A percentile compares a stretch with the other conserved stretches of the same genome.
Conservation (phyloP, 2,329 filamentous ascomycete species). For the Xylaria sp. region DNA sequence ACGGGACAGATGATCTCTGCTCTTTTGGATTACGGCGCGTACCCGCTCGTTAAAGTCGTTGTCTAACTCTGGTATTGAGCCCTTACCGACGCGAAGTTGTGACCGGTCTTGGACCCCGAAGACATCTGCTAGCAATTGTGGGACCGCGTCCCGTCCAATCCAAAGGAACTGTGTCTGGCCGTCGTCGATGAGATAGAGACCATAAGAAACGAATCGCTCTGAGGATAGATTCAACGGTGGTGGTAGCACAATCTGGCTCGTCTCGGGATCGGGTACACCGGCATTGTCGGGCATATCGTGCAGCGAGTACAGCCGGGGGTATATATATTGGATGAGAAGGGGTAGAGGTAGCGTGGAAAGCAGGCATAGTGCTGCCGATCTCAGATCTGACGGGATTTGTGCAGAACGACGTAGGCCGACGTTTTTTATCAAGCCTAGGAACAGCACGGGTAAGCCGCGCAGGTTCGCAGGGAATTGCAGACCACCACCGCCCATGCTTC, state of each 20-base stretch:
- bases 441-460: conserved; percentile 86
- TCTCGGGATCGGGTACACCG: conserved; percentile 84
- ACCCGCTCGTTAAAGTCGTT: conserved; percentile 97
- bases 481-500: conserved; percentile 90
- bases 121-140: conserved; percentile 87
- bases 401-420: conserved; percentile 92
- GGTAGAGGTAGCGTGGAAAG: conserved; percentile 94
- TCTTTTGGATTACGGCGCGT: conserved; percentile 90
- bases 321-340: conserved; percentile 92
- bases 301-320: conserved; percentile 83
- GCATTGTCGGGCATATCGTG: conserved; percentile 98
- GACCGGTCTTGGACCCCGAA: conserved; percentile 88
- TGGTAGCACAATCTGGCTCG: conserved; percentile 89
- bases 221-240: conserved; percentile 88
- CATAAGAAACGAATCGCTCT: conserved; percentile 86
- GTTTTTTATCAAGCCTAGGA: conserved; percentile 95
- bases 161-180: conserved; percentile 98
- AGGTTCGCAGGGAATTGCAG: conserved; percentile 95
- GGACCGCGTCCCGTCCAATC: conserved; percentile 92
- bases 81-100: conserved; percentile 91
- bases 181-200: conserved; percentile 95
- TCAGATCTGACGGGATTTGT: conserved; percentile 92
- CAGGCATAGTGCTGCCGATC: conserved; percentile 90
- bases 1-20: conserved; percentile 83
- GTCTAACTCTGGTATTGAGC: conserved; percentile 84